Evolutionary conservation across 352 stramenopile genomes (phyloP), one percentile per base, ranked within the genome.

Genomic region (Globisporangium cylindrosporum): DNA sequence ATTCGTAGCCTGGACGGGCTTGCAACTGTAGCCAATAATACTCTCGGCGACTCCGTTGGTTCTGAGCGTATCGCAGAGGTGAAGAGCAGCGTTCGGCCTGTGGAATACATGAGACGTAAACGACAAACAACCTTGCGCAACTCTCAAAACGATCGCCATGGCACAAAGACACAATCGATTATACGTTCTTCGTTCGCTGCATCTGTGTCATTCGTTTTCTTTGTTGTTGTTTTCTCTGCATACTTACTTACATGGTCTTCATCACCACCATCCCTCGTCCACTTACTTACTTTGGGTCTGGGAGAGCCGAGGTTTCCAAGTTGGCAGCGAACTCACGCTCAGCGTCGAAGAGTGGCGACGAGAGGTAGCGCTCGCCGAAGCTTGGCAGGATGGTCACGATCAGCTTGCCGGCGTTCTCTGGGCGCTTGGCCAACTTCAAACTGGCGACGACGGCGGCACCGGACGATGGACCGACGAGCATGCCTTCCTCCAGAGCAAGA

Each of bases 341-440:
- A 61, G 80, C 74, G 53, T 94, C 88, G 63, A 95, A 95, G 22
- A 95, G 75, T 27, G 82, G 73, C 49, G 88, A 92, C 54, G 84
- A 93, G 72, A 95, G 67, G 72, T 94, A 95, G 29, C 88, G 85
- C 75, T 97, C 93, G 58, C 93, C 92, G 73, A 97, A 97, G 65
- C 84, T 95, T 29, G 92, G 92, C 66, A 97, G 79, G 66, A 97
- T 94, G 51, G 86, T 87, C 20, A 98, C 91, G 61, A 94, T 96
- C 32, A 95, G 77, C 80, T 97, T 97, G 34, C 85, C 85, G 15
- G 73, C 77, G 65, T 89, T 94, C 81, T 97, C 89, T 6, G 86
- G 87, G 36, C 90, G 88, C 60, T 81, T 75, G 29, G 83, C 90
- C 4, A 97, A 74, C 68, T 97, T 80, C n/a, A 97, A 76, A 62